phyloP scores from a whole-genome alignment of 1,284 basidiomycete genomes.

The Cystobasidium sp. region DNA sequence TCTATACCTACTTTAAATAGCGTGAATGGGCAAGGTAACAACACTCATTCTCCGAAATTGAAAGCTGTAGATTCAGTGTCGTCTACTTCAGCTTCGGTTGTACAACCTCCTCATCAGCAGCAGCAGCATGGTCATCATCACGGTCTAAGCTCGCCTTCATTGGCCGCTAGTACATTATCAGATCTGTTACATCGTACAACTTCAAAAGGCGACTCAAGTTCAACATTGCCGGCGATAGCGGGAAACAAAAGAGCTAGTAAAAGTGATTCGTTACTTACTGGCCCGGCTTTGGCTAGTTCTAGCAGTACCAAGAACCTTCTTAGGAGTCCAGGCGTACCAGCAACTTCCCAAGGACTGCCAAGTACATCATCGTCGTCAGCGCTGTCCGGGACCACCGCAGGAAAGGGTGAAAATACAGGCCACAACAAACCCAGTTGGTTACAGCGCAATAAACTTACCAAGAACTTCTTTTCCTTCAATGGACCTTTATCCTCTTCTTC shows the following conservation, averaged over 20 bases:
- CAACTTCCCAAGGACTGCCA: not conserved
- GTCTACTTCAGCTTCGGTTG: not conserved
- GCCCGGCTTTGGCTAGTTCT: not conserved
- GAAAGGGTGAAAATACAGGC: not conserved
- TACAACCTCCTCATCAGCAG: not conserved
- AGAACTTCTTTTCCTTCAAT: conserved; percentile 23
- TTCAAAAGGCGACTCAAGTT: conserved; percentile 6
- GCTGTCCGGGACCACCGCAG: not conserved
- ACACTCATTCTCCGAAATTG: not conserved
- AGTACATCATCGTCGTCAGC: not conserved
- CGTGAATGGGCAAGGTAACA: not conserved
- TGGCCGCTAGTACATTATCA: conserved; percentile 20
- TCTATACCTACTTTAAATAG: conserved; percentile 6
- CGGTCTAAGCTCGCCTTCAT: conserved; percentile 15
- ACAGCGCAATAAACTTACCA: conserved; percentile 26
- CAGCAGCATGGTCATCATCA: not conserved
- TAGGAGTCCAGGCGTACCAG: not conserved
- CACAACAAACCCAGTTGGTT: conserved; percentile 7
- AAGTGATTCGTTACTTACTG: conserved; percentile 1
- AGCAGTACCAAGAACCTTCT: not conserved
- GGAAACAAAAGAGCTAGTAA: not conserved
- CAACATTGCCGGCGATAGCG: not conserved
- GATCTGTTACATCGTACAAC: conserved; percentile 10
- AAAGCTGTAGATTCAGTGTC: too few species aligned
- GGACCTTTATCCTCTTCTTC: conserved; percentile 1